These are phyloP conservation scores for Heritiera fomes DNA, from an alignment of 345 rosid genomes.

Conservation along the genomic window DNA sequence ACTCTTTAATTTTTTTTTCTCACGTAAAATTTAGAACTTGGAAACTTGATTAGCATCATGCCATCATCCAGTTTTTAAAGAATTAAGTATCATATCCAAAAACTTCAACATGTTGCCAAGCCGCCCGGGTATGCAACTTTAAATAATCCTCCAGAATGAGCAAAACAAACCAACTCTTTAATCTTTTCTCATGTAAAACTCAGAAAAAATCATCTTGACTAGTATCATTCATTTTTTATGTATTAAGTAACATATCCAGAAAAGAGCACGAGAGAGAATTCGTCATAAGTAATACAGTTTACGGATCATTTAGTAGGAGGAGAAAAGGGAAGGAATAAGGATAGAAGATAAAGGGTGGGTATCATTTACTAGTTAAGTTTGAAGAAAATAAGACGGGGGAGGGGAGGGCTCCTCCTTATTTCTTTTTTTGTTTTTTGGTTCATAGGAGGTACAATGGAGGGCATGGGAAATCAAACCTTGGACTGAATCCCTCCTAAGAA, in stretches of 20 bases:
- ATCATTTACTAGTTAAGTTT: not conserved
- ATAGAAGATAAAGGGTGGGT: not conserved
- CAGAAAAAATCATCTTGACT: not conserved
- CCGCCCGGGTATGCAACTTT: not conserved
- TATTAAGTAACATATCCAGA: not conserved
- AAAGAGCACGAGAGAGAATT: not conserved
- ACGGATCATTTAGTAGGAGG: not conserved
- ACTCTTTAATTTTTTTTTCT: not conserved
- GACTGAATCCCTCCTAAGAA: too few relatives aligned
- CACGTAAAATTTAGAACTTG: not conserved
- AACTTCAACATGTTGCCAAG: not conserved
- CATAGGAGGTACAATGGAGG: too few relatives aligned
- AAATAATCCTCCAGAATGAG: not conserved
- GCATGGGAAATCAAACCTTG: too few relatives aligned
- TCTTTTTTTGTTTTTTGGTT: too few relatives aligned
- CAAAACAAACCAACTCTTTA: not conserved
- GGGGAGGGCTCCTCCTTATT: not conserved
- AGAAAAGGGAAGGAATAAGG: not conserved
- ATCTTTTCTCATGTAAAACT: too few relatives aligned
- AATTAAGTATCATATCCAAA: not conserved
- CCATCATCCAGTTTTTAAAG: not conserved
- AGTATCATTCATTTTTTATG: not conserved
- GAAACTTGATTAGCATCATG: not conserved
- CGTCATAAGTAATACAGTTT: not conserved
- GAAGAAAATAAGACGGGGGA: not conserved